Base-by-base conservation (phyloP, 2,329 filamentous ascomycete species). In the Phialophora macrospora region DNA sequence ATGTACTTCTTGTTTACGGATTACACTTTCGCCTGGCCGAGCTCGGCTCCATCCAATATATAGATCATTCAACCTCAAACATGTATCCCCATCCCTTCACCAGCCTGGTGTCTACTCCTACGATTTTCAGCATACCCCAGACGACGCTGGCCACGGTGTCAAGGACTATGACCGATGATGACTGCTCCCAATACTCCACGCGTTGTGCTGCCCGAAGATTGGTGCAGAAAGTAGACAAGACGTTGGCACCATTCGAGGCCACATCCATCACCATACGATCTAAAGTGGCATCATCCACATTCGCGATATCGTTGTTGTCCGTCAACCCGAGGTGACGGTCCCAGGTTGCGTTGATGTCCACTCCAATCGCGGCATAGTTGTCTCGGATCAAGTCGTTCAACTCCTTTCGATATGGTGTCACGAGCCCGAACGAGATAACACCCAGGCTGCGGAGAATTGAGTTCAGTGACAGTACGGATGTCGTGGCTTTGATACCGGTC, bases 131-230 rank as follows among this genome's bases (percentile, higher is more conserved):
- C 75, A 80, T 78, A 62, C 78, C 77, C 76, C 77, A 79, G 2
- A 81, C 68, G 3, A 81, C 78, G 1, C 78, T 80, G 0, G 77
- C 74, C 9, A 82, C 78, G 0, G 77, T 79, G 72, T 82, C 80
- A 22, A 80, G 73, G 4, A 81, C 77, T 2, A 73, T 71, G 3
- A 81, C 55, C 0, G 72, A 73, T 62, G 55, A 38, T 30, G 44
- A 46, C 46, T 72, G 59, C 67, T 82, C 80, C 80, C 80, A 82
- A 17, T 72, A 41, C 9, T 65, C 69, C 1, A 75, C 79, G 7
- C 76, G 70, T 62, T 79, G 77, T 6, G 79, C 80, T 3, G 78
- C 79, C 12, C 71, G 71, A 32, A 81, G 70, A 69, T 81, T 82
- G 14, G 79, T 82, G 71, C 80, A 82, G 68, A 81, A 80, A 1